Evolutionary conservation across 768 basidiomycete genomes (phyloP).

Genomic region (Pisolithus albus): DNA sequence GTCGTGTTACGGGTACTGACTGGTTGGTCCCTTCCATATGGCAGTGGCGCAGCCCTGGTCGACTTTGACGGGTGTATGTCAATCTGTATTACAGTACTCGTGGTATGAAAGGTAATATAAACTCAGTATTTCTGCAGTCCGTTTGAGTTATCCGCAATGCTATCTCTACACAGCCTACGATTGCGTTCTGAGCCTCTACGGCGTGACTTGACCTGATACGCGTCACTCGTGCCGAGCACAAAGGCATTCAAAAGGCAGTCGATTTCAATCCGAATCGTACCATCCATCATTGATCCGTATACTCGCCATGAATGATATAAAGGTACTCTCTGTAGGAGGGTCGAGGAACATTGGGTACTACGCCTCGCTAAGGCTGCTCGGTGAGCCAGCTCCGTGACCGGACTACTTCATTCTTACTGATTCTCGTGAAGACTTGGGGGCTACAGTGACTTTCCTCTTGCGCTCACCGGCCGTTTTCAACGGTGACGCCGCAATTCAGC

Average conservation of each 20-base stretch:
- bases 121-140: too few species aligned
- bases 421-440: constrained; percentile 41
- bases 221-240: not conserved
- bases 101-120: too few species aligned
- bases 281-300: not conserved
- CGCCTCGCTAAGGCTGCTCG: constrained; percentile 40
- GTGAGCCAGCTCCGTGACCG: constrained; percentile 21
- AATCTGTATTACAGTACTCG: too few species aligned
- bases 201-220: too few species aligned
- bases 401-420: not conserved
- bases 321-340: constrained; percentile 33
- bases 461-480: constrained; percentile 49
- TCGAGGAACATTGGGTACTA: constrained; percentile 53
- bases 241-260: not conserved
- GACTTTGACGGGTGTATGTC: too few species aligned
- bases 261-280: not conserved
- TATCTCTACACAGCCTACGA: too few species aligned
- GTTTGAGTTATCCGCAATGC: too few species aligned
- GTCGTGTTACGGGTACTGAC: too few species aligned
- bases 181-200: too few species aligned
- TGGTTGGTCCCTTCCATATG: too few species aligned
- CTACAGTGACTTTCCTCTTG: constrained; percentile 58
- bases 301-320: constrained; percentile 15
- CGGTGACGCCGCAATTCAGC: constrained; percentile 44
- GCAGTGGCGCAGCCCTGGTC: too few species aligned